Percentiles rank a stretch among this genome's conserved stretches.
These are phyloP conservation scores for Hippophae gyantsensis DNA, from an alignment of 306 rosid genomes.

Conservation along the genomic window DNA sequence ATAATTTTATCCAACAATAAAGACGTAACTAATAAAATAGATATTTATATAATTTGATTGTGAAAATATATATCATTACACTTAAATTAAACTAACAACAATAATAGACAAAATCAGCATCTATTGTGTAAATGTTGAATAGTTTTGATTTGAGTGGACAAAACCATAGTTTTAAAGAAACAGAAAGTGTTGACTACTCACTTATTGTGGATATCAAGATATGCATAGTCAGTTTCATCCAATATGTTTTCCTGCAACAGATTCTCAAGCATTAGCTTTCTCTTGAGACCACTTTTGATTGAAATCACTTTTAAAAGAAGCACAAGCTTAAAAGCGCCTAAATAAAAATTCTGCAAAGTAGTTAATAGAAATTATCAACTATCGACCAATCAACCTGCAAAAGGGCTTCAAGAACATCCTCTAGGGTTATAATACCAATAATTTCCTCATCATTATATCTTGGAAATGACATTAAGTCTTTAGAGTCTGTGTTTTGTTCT, in stretches of 20 bases:
- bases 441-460: conserved; percentile 38
- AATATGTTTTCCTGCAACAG: conserved; percentile 46
- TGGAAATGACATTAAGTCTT: conserved; percentile 26
- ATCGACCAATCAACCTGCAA: conserved; percentile 39
- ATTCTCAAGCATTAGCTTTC: neutral
- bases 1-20: no score
- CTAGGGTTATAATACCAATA: conserved; percentile 67
- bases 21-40: no score
- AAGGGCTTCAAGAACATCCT: conserved; percentile 75
- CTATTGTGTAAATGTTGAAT: neutral
- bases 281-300: no score
- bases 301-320: no score
- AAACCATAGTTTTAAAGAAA: no score
- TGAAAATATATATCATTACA: no score
- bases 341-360: no score
- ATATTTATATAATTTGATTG: no score
- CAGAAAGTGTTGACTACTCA: conserved; percentile 20
- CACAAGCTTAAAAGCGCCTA: no score
- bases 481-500: conserved; percentile 15
- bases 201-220: conserved; percentile 51
- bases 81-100: no score
- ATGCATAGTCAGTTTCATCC: conserved; percentile 65
- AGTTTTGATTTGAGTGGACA: neutral
- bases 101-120: neutral
- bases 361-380: no score